Evolutionary conservation across 148 eudicot species (phyloP).

Genomic region (Bassia scoparia): DNA sequence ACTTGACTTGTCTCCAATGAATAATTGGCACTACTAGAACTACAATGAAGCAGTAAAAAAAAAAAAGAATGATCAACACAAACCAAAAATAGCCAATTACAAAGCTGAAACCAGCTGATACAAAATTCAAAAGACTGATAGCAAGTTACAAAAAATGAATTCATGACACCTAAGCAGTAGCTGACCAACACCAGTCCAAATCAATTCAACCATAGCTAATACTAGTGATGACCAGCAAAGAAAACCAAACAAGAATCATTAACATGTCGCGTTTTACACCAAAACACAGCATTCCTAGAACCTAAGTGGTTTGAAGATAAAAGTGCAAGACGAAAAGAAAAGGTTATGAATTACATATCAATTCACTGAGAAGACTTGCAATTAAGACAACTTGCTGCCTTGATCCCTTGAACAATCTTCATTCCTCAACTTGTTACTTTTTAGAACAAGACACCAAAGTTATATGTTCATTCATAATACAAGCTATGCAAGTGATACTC

Average conservation of each 20-base stretch:
- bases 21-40: slow-evolving; percentile 38
- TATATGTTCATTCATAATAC: too few species aligned
- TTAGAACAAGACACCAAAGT: too few species aligned
- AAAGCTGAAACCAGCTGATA: not conserved
- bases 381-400: too few species aligned
- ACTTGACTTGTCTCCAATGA: slow-evolving; percentile 40
- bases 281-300: not conserved
- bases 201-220: not conserved
- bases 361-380: too few species aligned
- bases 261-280: too few species aligned
- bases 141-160: not conserved
- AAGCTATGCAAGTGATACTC: too few species aligned
- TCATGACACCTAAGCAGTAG: not conserved
- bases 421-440: too few species aligned
- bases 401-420: too few species aligned
- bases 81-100: not conserved
- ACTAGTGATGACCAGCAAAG: not conserved
- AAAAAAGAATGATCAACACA: not conserved
- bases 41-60: slow-evolving; percentile 10
- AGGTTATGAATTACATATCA: too few species aligned
- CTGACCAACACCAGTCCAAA: not conserved
- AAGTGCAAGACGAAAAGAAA: too few species aligned
- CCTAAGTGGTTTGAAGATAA: not conserved
- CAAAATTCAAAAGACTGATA: not conserved
- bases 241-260: not conserved